Evolutionary conservation across 164 flowering plant genomes (phyloP).

Genomic region (Magnolia officinalis): DNA sequence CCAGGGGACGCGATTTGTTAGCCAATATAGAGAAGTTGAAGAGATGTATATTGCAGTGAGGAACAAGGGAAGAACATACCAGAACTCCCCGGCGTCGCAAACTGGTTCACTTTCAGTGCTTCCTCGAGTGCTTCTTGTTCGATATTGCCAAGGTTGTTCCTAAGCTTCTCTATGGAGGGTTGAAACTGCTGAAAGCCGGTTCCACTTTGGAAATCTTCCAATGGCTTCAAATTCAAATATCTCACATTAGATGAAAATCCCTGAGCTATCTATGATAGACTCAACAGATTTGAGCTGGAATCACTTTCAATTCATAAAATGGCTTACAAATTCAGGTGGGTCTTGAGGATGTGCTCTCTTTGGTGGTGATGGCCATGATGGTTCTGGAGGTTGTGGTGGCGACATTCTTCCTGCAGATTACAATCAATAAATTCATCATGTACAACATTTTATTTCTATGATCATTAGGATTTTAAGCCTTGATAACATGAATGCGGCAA

Average conservation of each 20-base stretch:
- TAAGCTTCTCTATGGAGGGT: slow-evolving; percentile 41
- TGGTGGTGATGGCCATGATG: slow-evolving; percentile 45
- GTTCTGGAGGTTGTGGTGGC: slow-evolving; percentile 47
- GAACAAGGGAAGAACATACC: slow-evolving; percentile 27
- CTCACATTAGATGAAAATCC: slow-evolving; percentile 4
- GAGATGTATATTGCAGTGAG: neutral
- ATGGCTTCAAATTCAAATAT: slow-evolving; percentile 37
- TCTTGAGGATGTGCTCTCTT: slow-evolving; percentile 21
- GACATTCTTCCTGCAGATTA: slow-evolving; percentile 36
- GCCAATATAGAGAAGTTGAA: neutral
- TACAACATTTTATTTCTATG: neutral
- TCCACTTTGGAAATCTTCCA: slow-evolving; percentile 51
- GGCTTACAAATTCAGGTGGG: slow-evolving; percentile 41
- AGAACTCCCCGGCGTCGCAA: slow-evolving; percentile 58
- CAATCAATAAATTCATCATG: neutral
- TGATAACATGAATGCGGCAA: neutral
- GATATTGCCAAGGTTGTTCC: slow-evolving; percentile 21
- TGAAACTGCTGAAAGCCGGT: slow-evolving; percentile 34
- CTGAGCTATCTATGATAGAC: neutral
- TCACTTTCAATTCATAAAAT: neutral
- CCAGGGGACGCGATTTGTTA: slow-evolving; percentile 1
- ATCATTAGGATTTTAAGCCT: neutral
- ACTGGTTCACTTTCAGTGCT: slow-evolving; percentile 12
- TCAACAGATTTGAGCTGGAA: neutral
- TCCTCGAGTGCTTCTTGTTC: slow-evolving; percentile 16